Evolutionary conservation across 2,329 filamentous ascomycete genomes (phyloP).

Genomic region (Microdochium trichocladiopsis): DNA sequence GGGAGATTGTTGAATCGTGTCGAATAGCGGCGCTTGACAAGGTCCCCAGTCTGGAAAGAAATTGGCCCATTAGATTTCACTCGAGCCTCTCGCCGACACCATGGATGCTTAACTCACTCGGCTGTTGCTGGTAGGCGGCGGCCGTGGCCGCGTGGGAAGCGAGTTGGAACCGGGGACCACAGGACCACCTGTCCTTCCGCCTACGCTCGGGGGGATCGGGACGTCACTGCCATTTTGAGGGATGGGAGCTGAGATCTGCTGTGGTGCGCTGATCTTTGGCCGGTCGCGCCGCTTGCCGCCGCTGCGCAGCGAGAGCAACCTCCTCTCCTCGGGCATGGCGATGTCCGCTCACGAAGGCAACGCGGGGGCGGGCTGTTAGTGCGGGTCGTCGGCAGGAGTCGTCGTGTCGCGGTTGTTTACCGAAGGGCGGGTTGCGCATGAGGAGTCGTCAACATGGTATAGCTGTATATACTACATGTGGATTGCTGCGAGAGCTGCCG

Average conservation of each 20-base stretch:
- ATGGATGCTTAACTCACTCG: slow-evolving; percentile 35
- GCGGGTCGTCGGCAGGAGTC: background rate
- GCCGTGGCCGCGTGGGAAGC: slow-evolving; percentile 32
- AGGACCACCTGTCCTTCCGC: slow-evolving; percentile 21
- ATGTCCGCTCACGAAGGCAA: background rate
- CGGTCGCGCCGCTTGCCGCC: slow-evolving; percentile 53
- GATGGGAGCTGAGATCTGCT: slow-evolving; percentile 56
- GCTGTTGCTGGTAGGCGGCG: slow-evolving; percentile 44
- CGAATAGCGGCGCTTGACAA: slow-evolving; percentile 92
- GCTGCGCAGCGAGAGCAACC: slow-evolving; percentile 56
- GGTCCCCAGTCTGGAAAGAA: slow-evolving; percentile 57
- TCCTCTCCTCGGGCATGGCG: slow-evolving; percentile 54
- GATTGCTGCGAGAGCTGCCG: too few relatives aligned
- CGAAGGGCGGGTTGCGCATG: background rate
- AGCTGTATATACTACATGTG: background rate
- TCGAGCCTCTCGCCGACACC: slow-evolving; percentile 1
- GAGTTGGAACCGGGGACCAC: slow-evolving; percentile 10
- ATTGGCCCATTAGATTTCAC: slow-evolving; percentile 12
- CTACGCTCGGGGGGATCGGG: slow-evolving; percentile 23
- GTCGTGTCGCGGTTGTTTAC: background rate
- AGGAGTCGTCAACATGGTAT: background rate
- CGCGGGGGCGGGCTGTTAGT: background rate
- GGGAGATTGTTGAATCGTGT: slow-evolving; percentile 80
- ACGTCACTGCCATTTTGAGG: slow-evolving; percentile 35
- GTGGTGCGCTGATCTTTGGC: slow-evolving; percentile 55